phyloP scores from a whole-genome alignment of 2,329 filamentous ascomycete genomes.

The Albophoma yamanashiensis region DNA sequence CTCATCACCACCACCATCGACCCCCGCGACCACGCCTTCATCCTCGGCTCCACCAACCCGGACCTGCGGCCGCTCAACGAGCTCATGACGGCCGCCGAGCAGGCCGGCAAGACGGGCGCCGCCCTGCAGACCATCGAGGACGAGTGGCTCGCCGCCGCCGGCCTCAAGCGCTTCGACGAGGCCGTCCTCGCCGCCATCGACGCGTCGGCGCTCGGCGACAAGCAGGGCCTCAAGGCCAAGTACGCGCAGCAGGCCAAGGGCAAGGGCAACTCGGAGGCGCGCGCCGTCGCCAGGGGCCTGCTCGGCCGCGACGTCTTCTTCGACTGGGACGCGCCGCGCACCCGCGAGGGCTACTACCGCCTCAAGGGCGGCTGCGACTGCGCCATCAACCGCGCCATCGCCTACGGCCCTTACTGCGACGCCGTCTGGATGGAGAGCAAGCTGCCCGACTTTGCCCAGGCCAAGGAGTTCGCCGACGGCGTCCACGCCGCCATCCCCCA shows the following conservation, averaged over 20 bases:
- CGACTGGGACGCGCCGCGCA: constrained; percentile 90
- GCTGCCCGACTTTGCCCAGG: constrained; percentile 82
- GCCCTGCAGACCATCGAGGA: constrained; percentile 90
- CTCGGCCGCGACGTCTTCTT: constrained; percentile 78
- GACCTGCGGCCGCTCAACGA: constrained; percentile 76
- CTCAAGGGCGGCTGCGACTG: constrained; percentile 86
- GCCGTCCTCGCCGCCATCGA: constrained; percentile 78
- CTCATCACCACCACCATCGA: constrained; percentile 96
- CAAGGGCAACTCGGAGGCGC: constrained; percentile 76
- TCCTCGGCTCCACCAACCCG: constrained; percentile 81
- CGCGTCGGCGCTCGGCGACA: constrained; percentile 45
- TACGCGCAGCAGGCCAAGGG: constrained; percentile 63
- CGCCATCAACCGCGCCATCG: constrained; percentile 80
- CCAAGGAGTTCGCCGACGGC: constrained; percentile 83
- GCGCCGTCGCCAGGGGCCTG: constrained; percentile 65
- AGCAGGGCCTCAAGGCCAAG: constrained; percentile 52
- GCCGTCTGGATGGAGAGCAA: constrained; percentile 99
- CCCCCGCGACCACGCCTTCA: constrained; percentile 87
- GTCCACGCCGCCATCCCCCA: constrained; percentile 93
- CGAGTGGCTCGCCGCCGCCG: constrained; percentile 67
- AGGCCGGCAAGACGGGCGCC: constrained; percentile 65
- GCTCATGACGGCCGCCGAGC: constrained; percentile 80
- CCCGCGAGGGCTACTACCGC: constrained; percentile 90
- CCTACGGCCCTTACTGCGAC: constrained; percentile 88
- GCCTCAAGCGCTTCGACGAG: constrained; percentile 81